Evolutionary conservation across 805 yeast genomes (phyloP), one percentile per base, ranked within the genome.

Genomic region (Spathaspora hagerdaliae): DNA sequence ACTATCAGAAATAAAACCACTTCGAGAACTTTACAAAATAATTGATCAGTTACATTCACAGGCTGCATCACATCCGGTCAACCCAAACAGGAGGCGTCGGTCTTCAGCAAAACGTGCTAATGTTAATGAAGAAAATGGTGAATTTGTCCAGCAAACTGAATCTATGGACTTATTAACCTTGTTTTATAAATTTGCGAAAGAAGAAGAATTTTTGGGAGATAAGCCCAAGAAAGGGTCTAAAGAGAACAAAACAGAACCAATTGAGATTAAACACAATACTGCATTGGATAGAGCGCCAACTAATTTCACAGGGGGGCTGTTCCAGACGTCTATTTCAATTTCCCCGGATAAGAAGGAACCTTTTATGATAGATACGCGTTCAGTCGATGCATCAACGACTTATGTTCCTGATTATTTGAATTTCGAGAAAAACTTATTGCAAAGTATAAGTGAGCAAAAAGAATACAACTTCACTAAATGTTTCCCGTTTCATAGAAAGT

Each of bases 401-500:
- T 24, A 41, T 27, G 9, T 26, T 14, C 19, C 37, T 6, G 36
- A 33, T 10, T 34, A 34, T 14, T 11, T 24, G 6, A 39, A 19
- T n/a, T 42, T 54, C 37, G 64, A 59, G 38, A 45, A 53, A 38
- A 57, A 51, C 33, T 40, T 57, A 13, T 39, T 61, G 11, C 46
- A 59, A 36, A 29, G 32, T 29, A 47, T 60, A 27, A 62, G 59
- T 38, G 75, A 69, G 49, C 58, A 60, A 27, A 81, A 82, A 50
- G 96, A 87, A 58, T 73, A 77, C 44, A 73, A 81, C 43, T 88
- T 83, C 60, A 82, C 83, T 6, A 85, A 82, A 55, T 87, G 92
- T 54, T 90, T 88, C 64, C 97, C 97, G 0, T 79, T 82, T 45
- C 87, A 85, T 58, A 74, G 96, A 48, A 83, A 62, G 67, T 80